Base-by-base conservation (phyloP, 2,329 filamentous ascomycete species). In the Cladosporium sp. region DNA sequence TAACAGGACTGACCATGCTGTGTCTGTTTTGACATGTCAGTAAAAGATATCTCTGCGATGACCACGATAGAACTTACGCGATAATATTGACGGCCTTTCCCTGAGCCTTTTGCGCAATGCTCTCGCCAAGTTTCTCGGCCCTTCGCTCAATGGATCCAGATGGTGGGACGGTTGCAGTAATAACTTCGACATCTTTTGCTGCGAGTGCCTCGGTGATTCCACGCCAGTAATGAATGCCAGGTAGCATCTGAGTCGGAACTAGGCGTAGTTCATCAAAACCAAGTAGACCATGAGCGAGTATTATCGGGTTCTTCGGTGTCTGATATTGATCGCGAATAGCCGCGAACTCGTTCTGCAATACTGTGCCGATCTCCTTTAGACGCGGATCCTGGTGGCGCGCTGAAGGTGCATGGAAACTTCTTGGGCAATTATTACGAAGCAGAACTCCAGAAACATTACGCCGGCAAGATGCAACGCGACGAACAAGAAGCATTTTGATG, bases 51-150 rank as follows among this genome's bases (percentile, higher is more conserved):
- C 1, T 21, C 7, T 21, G 7, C 10, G 8, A 47, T 11, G 8
- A 21, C n/a, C n/a, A 47, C 44, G 49, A 51, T 26, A 4, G 3
- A 49, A 80, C 85, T 74, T 78, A 87, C 83, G 87, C 87, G 71
- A 89, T 85, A 44, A 89, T 88, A 73, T 89, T 89, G 26, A 89
- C 86, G 70, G 83, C 81, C 69, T 85, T 85, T 6, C 86, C 86
- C 36, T 77, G 76, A 0, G 86, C 86, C 57, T 82, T 83, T 14
- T 75, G 68, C 49, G 82, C 80, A 68, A 89, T 88, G 51, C 80
- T 81, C 59, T 81, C 80, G 14, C 80, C 82, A 28, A 89, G 75
- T 70, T 80, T 84, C 68, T 80, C 78, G 2, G 86, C 87, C 44
- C 87, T 80, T 58, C 79, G 80, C 71, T 88, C 86, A 69, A 89